These are phyloP conservation scores for Ormosia semicastrata DNA, from an alignment of 306 rosid species.

Conservation along the genomic window DNA sequence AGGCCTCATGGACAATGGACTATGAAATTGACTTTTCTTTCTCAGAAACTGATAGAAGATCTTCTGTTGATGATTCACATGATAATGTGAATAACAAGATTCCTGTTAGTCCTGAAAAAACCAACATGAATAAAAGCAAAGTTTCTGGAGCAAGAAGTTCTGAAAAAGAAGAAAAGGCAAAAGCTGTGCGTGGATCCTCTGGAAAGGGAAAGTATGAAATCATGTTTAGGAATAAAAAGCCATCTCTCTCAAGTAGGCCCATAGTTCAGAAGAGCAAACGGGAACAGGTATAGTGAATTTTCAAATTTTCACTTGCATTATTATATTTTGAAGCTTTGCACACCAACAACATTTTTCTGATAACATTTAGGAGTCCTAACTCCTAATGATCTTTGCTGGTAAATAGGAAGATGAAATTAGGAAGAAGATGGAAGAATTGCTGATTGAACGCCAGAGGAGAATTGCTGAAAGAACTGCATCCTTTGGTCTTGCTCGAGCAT, in stretches of 20 bases:
- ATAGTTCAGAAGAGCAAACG: conserved; percentile 59
- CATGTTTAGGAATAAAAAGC: conserved; percentile 32
- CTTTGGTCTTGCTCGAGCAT: conserved; percentile 29
- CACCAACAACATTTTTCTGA: background rate
- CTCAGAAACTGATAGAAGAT: conserved; percentile 39
- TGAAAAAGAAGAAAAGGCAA: conserved; percentile 34
- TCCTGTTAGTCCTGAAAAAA: conserved; percentile 35
- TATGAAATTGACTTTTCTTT: conserved; percentile 49
- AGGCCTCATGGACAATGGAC: conserved; percentile 46
- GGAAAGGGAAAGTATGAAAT: conserved; percentile 38
- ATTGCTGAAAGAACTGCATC: conserved; percentile 67
- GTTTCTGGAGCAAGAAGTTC: conserved; percentile 37
- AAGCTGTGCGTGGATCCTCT: conserved; percentile 14
- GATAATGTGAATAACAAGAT: conserved; percentile 33
- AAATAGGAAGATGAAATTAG: conserved; percentile 65
- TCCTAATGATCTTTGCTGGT: conserved; percentile 22
- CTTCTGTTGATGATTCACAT: conserved; percentile 37
- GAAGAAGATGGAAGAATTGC: conserved; percentile 56
- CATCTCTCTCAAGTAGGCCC: conserved; percentile 39
- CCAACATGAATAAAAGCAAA: conserved; percentile 34
- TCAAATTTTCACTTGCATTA: background rate
- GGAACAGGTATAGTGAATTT: conserved; percentile 46
- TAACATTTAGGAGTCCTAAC: background rate
- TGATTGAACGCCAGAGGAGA: conserved; percentile 57
- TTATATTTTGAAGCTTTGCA: conserved; percentile 8